Evolutionary conservation across 2,329 filamentous ascomycete species (phyloP).

Genomic region (Elsinoe fawcettii): DNA sequence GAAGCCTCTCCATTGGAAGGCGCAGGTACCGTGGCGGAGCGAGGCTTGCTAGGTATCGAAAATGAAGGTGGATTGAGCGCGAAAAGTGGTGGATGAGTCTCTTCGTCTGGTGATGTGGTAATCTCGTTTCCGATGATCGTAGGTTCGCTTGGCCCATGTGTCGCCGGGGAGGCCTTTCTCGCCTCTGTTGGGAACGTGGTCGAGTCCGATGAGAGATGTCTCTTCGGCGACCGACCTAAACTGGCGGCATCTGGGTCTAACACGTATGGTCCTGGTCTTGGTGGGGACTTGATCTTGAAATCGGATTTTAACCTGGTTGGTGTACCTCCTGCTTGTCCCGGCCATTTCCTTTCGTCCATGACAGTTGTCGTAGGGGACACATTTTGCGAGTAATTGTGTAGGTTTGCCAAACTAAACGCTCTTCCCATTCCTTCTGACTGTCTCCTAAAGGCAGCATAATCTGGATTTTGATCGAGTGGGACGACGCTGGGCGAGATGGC

Average conservation of each 20-base stretch:
- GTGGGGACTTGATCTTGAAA: conserved; percentile 35
- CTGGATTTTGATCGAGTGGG: conserved; percentile 65
- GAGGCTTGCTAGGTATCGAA: conserved; percentile 23
- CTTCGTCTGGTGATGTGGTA: conserved; percentile 23
- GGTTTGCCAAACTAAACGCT: conserved; percentile 36
- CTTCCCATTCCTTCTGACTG: conserved; percentile 57
- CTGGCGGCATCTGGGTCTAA: conserved; percentile 25
- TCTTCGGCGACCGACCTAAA: conserved; percentile 38
- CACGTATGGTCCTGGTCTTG: conserved; percentile 20
- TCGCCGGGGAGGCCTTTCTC: conserved; percentile 42
- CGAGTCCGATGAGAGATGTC: conserved; percentile 41
- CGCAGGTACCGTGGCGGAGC: conserved; percentile 42
- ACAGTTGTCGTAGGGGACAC: conserved; percentile 23
- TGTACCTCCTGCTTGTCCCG: conserved; percentile 16
- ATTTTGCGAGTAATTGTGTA: conserved; percentile 35
- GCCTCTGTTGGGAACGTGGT: conserved; percentile 35
- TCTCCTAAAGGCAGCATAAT: conserved; percentile 71
- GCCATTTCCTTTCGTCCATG: conserved; percentile 2
- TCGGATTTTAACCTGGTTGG: conserved; percentile 29
- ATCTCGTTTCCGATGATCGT: background rate
- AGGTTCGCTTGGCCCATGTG: conserved; percentile 29
- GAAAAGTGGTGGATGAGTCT: conserved; percentile 23
- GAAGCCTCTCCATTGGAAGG: conserved; percentile 28
- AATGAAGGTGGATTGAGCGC: conserved; percentile 18
- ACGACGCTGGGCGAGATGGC: conserved; percentile 61